These are phyloP conservation scores for Cryptococcus sp. DNA, from an alignment of 1,284 basidiomycete species.

Conservation along the genomic window DNA sequence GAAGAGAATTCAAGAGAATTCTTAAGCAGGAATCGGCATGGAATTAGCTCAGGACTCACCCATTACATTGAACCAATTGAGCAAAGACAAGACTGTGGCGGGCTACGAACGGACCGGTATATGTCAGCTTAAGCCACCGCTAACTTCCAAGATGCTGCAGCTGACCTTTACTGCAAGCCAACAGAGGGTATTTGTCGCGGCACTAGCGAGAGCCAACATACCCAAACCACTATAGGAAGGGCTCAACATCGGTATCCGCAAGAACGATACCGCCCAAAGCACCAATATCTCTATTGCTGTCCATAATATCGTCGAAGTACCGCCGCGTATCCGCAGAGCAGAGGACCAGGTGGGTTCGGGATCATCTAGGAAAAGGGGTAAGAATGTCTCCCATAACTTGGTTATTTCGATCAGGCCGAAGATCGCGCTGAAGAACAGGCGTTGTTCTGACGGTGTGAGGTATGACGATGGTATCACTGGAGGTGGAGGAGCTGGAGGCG, in stretches of 20 bases:
- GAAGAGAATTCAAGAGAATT: no score
- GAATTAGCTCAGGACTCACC: slow-evolving; percentile 15
- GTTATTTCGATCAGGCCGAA: slow-evolving; percentile 47
- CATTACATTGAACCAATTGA: slow-evolving; percentile 36
- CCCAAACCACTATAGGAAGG: slow-evolving; percentile 27
- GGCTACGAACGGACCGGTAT: no score
- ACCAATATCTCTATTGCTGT: slow-evolving; percentile 27
- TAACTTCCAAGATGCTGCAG: neutral
- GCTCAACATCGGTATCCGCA: slow-evolving; percentile 45
- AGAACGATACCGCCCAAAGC: slow-evolving; percentile 27
- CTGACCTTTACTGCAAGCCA: slow-evolving; percentile 46
- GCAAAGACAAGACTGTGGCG: slow-evolving; percentile 11
- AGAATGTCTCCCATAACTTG: slow-evolving; percentile 50
- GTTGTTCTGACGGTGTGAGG: slow-evolving; percentile 45
- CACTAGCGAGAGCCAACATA: slow-evolving; percentile 19
- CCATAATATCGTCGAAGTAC: slow-evolving; percentile 35
- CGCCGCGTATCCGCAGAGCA: slow-evolving; percentile 30
- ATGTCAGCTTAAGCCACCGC: no score
- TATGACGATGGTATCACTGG: slow-evolving; percentile 47
- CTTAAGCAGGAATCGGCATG: neutral
- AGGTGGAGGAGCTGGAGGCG: slow-evolving; percentile 25
- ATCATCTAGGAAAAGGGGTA: slow-evolving; percentile 33
- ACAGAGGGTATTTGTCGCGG: slow-evolving; percentile 33
- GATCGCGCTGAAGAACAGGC: slow-evolving; percentile 38
- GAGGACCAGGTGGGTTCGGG: slow-evolving; percentile 40